phyloP scores from a whole-genome alignment of 306 rosid species.

The Alnus rubra region DNA sequence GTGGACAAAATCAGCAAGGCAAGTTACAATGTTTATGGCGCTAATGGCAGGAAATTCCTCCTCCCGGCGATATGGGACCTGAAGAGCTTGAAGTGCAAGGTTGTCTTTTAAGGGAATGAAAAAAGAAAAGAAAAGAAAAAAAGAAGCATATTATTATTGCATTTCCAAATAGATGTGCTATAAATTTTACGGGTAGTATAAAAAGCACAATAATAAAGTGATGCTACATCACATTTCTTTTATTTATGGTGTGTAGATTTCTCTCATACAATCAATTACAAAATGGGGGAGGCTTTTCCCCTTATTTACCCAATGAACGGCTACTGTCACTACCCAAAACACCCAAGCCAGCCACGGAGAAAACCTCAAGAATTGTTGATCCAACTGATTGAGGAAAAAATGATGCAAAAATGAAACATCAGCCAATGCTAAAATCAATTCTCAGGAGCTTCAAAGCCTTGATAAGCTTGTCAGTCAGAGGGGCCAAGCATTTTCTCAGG shows the following conservation, averaged over 20 bases:
- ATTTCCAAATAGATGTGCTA: background rate
- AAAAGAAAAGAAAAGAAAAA: too few relatives aligned
- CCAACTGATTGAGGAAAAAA: conserved; percentile 5
- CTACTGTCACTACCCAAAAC: background rate
- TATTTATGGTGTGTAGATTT: conserved; percentile 27
- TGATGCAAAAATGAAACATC: background rate
- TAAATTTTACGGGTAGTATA: background rate
- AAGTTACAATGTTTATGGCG: conserved; percentile 30
- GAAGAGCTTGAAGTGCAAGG: conserved; percentile 18
- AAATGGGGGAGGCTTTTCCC: conserved; percentile 39
- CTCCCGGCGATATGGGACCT: conserved; percentile 39
- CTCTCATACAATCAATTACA: conserved; percentile 24
- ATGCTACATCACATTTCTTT: conserved; percentile 8
- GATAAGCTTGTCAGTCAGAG: conserved; percentile 47
- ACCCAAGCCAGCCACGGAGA: conserved; percentile 14
- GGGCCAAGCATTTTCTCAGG: conserved; percentile 99
- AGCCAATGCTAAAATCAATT: conserved; percentile 12
- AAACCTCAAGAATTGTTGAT: conserved; percentile 37
- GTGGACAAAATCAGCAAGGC: conserved; percentile 19
- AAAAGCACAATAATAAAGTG: too few relatives aligned
- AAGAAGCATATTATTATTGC: too few relatives aligned
- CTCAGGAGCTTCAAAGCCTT: conserved; percentile 15
- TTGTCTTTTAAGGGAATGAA: background rate
- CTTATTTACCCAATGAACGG: conserved; percentile 11
- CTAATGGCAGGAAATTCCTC: conserved; percentile 34